phyloP scores from a whole-genome alignment of 208 protist species.

The Wallacemonas collosoma region DNA sequence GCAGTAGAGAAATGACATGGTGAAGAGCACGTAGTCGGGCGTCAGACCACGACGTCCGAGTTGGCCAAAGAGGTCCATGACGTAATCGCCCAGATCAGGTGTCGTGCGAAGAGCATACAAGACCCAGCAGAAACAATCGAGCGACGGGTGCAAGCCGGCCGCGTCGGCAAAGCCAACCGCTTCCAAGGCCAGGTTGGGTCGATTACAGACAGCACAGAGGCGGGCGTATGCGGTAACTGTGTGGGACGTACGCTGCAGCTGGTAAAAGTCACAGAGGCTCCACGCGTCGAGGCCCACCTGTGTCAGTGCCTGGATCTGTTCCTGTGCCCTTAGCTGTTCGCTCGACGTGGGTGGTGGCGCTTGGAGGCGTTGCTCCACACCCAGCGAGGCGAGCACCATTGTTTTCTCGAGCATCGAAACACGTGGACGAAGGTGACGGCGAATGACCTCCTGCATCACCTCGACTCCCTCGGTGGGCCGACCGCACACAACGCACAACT shows the following conservation, averaged over 20 bases:
- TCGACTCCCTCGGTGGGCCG: constrained; percentile 56
- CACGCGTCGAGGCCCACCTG: constrained; percentile 78
- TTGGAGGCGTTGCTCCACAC: constrained; percentile 38
- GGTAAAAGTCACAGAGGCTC: constrained; percentile 90
- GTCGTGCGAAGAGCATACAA: constrained; percentile 72
- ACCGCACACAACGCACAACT: constrained; percentile 71
- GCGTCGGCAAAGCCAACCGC: constrained; percentile 72
- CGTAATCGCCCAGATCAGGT: constrained; percentile 73
- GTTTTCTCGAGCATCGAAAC: constrained; percentile 73
- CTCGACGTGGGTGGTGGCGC: background rate
- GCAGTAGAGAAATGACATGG: constrained; percentile 74
- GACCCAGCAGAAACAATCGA: constrained; percentile 81
- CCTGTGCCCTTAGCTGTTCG: background rate
- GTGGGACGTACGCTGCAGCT: constrained; percentile 45
- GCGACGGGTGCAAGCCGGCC: constrained; percentile 46
- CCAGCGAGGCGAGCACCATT: constrained; percentile 68
- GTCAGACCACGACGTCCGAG: constrained; percentile 72
- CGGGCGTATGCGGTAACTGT: constrained; percentile 81
- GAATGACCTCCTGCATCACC: constrained; percentile 75
- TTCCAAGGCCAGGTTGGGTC: constrained; percentile 66
- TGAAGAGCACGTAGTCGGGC: constrained; percentile 82
- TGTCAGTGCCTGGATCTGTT: constrained; percentile 19
- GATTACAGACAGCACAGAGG: constrained; percentile 48
- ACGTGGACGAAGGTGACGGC: constrained; percentile 61
- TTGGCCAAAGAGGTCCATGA: constrained; percentile 76